Base-by-base conservation (phyloP, 345 rosid species). In the Eucalyptus erythrocorys region DNA sequence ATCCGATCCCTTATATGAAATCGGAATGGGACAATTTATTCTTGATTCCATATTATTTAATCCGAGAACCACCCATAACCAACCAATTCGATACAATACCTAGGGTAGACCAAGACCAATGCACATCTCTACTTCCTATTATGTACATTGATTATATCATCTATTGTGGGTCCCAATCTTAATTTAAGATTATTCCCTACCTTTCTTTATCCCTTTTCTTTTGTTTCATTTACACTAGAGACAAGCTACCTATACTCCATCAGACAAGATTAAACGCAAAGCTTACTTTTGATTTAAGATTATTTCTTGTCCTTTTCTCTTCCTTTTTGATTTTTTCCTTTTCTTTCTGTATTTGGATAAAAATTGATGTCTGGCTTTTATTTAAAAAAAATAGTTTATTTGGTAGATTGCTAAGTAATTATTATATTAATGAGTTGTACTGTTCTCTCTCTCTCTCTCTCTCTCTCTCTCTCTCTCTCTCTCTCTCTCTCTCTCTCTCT, bases 401-500 rank as follows among this genome's bases (percentile, higher is more conserved):
- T 71, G 7, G 81, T 37, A 5, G 4, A 34, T 8, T 17, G 43
- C 7, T 34, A 71, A 71, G 1, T 19, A 71, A 71, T 71, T 37
- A 71, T 71, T 5, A 2, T 71, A 4, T 1, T 71, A 37, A 71
- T 5, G 82, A 71, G 27, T 37, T 71, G 27, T 10, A 19, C 34
- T 32, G 17, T 0, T 12, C 50, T 12, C 16, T 48, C 50, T 48
- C 50, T 48, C 50, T 48, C 68, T 16, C 64, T n/a, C 17, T 61
- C 53, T 16, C 21, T 14, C 53, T 14, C 53, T 50, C 53, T 45
- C 47, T 45, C 47, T 45, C 68, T 27, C 55, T 32, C 19, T 30
- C 8, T 32, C 9, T 32, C 17, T 4, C 6, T 3, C 6, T 0
- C 2, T 5, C 14, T 4, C 14, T 0, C 5, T 0, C 49, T 0